These are phyloP conservation scores for Neostapfia colusana DNA, from an alignment of 176 grass and related monocot genomes.

Conservation along the genomic window DNA sequence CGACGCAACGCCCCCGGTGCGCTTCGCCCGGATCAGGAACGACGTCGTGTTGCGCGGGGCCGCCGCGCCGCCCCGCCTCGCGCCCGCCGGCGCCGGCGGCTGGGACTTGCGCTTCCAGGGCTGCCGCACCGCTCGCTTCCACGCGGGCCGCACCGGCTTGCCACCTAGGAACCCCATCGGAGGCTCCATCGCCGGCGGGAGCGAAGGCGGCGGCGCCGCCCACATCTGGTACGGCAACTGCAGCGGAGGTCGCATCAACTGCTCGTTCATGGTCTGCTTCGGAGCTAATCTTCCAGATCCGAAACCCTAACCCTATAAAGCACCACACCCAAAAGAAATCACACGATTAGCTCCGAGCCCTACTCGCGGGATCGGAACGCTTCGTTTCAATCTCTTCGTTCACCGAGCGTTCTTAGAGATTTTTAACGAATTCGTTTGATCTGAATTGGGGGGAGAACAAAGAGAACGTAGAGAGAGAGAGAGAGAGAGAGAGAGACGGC, in stretches of 20 bases:
- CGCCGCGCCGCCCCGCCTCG: conserved; percentile 47
- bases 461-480: not conserved
- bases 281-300: conserved; percentile 47
- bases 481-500: conserved; percentile 9
- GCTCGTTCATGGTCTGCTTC: conserved; percentile 63
- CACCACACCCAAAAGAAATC: conserved; percentile 15
- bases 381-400: conserved; percentile 46
- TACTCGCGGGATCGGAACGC: conserved; percentile 39
- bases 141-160: conserved; percentile 38
- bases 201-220: conserved; percentile 19
- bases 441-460: conserved; percentile 29
- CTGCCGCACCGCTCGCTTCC: conserved; percentile 41
- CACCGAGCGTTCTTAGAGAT: conserved; percentile 39
- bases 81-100: conserved; percentile 25
- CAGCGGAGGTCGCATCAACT: conserved; percentile 64
- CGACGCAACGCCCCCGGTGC: conserved; percentile 69
- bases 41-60: conserved; percentile 96
- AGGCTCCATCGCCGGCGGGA: conserved; percentile 28
- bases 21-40: conserved; percentile 92
- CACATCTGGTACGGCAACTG: conserved; percentile 48
- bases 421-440: conserved; percentile 57
- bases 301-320: conserved; percentile 68
- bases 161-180: conserved; percentile 21
- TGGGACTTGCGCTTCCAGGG: conserved; percentile 29
- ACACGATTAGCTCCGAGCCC: conserved; percentile 23